A percentile compares a stretch with the other conserved stretches of the same genome.
These are phyloP conservation scores for Fusarium luffae DNA, from an alignment of 2,329 filamentous ascomycete species.

Conservation along the genomic window DNA sequence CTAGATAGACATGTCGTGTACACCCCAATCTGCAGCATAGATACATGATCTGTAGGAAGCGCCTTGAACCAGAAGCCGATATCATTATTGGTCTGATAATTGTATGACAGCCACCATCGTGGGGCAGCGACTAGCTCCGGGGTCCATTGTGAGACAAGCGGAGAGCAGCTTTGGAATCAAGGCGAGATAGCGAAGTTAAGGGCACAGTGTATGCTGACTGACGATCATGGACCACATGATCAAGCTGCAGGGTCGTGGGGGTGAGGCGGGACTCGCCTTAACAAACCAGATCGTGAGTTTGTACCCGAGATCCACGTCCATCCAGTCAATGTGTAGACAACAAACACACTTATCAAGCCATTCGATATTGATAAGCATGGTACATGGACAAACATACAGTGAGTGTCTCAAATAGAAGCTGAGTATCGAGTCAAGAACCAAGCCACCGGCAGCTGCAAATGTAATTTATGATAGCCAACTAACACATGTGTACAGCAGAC, in stretches of 20 bases:
- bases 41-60: constrained; percentile 26
- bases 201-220: constrained; percentile 37
- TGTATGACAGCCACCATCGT: constrained; percentile 30
- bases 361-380: neutral
- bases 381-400: neutral
- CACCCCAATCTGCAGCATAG: constrained; percentile 30
- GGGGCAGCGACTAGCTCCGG: constrained; percentile 28
- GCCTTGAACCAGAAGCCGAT: neutral
- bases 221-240: constrained; percentile 33
- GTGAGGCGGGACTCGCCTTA: constrained; percentile 20
- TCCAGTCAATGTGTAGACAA: constrained; percentile 25
- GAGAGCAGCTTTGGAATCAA: constrained; percentile 21
- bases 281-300: constrained; percentile 35
- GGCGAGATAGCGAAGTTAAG: constrained; percentile 3
- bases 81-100: constrained; percentile 21
- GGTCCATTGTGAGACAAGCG: constrained; percentile 11
- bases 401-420: constrained; percentile 4
- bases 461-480: neutral
- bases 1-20: constrained; percentile 26
- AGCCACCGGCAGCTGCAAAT: constrained; percentile 16
- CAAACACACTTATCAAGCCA: neutral
- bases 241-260: constrained; percentile 25
- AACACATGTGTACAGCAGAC: neutral
- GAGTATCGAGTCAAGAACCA: constrained; percentile 17
- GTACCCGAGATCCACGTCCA: constrained; percentile 1